Base-by-base conservation (phyloP, 2,329 filamentous ascomycete genomes). In the Aspergillus sp. region DNA sequence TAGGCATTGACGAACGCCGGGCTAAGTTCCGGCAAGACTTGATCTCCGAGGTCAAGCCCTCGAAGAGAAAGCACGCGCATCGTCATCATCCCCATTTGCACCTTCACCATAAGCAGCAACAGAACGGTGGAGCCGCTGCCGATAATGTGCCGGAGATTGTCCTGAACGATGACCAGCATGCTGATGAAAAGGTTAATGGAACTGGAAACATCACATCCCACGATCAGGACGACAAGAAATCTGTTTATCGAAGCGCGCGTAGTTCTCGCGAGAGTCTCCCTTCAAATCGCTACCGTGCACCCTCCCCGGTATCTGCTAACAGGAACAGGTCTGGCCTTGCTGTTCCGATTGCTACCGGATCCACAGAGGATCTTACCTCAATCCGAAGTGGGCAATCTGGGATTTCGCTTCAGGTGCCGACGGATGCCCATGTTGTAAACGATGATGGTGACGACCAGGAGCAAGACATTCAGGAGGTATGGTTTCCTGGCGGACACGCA, bases 401-500 rank as follows among this genome's bases (percentile, higher is more conserved):
- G 5, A 50, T 66, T 4, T 74, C 72, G 1, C 63, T 74, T 19
- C 67, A 67, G 19, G 59, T 73, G 1, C 70, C 71, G 7, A 51
- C 39, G n/a, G 50, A 40, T 39, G 45, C 7, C 59, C 61, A 17
- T 55, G 55, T 31, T 15, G 31, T 14, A 15, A 31, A 62, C 12
- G 65, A 71, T 11, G 65, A 71, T 11, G 63, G 62, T 45, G 66
- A 68, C 4, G 68, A 68, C n/a, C 58, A 56, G 0, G 79, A 81
- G 1, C 90, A 93, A 67, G 89, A 93, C 63, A 88, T 93, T 48
- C 84, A 90, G 58, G 90, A 95, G 66, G 83, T 93, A 8, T 79
- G 77, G 77, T 95, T 95, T 66, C 81, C 90, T 0, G 90, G 90
- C 8, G 86, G 87, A 11, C 90, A 96, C 62, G 90, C 85, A 2